Evolutionary conservation across 2,329 filamentous ascomycete genomes (phyloP).

Genomic region (Penicillium sp.): DNA sequence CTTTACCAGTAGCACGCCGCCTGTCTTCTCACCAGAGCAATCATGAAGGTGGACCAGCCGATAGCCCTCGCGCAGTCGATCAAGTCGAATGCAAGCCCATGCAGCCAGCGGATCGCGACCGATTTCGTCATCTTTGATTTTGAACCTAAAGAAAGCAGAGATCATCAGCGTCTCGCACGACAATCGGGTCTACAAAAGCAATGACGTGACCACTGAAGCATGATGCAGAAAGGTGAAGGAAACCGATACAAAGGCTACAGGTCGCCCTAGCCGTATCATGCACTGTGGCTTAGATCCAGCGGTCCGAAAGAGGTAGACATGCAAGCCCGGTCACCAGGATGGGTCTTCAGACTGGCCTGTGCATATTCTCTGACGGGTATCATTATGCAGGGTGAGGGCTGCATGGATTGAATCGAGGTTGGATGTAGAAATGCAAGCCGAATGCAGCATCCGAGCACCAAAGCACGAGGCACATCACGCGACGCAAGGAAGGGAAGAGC

Average conservation of each 20-base stretch:
- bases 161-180: background rate
- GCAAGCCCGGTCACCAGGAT: background rate
- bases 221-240: background rate
- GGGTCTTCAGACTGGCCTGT: background rate
- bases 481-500: constrained; percentile 7
- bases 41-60: constrained; percentile 77
- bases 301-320: background rate
- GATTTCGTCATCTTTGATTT: constrained; percentile 84
- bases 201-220: background rate
- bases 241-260: background rate
- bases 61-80: constrained; percentile 74
- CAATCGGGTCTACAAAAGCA: background rate
- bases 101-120: constrained; percentile 76
- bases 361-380: constrained; percentile 1
- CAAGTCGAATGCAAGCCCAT: constrained; percentile 86
- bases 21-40: constrained; percentile 63
- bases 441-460: background rate
- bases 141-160: constrained; percentile 58
- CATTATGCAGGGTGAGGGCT: constrained; percentile 5
- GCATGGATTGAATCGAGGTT: background rate
- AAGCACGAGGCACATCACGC: background rate
- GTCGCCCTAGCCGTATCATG: background rate
- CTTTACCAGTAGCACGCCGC: constrained; percentile 72
- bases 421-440: background rate
- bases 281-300: background rate